Conservation (phyloP, 1,284 basidiomycete species). For the Rhodotorula glutinis region DNA sequence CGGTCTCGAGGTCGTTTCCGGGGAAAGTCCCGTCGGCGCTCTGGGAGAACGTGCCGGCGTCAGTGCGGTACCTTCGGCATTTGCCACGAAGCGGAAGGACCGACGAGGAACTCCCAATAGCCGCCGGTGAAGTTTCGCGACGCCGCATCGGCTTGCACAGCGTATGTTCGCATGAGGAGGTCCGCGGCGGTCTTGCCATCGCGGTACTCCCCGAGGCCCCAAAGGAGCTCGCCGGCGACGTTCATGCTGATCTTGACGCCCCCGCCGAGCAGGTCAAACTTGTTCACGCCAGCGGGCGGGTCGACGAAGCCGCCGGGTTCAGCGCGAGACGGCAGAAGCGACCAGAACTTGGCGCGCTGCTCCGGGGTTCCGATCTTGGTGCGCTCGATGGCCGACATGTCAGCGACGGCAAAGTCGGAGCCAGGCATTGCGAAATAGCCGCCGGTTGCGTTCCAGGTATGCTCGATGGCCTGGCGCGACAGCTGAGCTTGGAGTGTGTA, state of each 20-base stretch:
- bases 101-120: neutral
- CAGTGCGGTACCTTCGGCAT: neutral
- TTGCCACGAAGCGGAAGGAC: neutral
- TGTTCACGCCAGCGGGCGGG: neutral
- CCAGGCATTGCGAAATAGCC: slow-evolving; percentile 10
- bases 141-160: neutral
- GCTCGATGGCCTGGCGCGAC: slow-evolving; percentile 6
- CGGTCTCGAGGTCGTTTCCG: slow-evolving; percentile 3
- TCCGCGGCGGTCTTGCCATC: neutral
- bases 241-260: slow-evolving; percentile 3
- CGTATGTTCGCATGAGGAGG: slow-evolving; percentile 1
- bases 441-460: slow-evolving; percentile 11
- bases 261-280: neutral
- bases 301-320: slow-evolving; percentile 2
- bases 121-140: neutral
- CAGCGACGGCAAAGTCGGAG: slow-evolving; percentile 11
- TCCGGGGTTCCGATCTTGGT: slow-evolving; percentile 3
- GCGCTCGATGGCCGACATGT: slow-evolving; percentile 6
- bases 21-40: slow-evolving; percentile 1
- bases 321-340: slow-evolving; percentile 1
- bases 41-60: neutral
- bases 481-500: slow-evolving; percentile 8
- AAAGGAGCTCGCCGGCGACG: neutral
- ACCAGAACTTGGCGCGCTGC: slow-evolving; percentile 6
- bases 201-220: neutral